phyloP scores from a whole-genome alignment of 164 flowering plant species.

The Vitis labrusca region DNA sequence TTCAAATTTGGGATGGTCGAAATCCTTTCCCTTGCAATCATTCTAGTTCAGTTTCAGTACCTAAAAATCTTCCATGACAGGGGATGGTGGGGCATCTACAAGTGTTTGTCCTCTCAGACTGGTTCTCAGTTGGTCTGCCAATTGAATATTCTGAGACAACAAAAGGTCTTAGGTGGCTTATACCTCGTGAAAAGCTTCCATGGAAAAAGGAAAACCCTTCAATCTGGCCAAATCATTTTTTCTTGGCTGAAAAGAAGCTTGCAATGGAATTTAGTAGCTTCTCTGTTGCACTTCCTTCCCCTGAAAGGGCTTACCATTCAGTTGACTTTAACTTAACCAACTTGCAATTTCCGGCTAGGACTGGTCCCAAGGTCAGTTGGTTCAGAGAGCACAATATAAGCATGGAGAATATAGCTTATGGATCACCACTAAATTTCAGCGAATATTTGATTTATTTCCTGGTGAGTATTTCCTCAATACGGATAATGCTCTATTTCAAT shows the following conservation, averaged over 20 bases:
- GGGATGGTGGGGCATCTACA: conserved; percentile 64
- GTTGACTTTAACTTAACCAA: conserved; percentile 17
- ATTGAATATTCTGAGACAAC: conserved; percentile 55
- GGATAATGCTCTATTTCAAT: neutral
- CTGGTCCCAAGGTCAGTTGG: conserved; percentile 13
- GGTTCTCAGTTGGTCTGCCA: conserved; percentile 42
- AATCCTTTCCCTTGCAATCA: neutral
- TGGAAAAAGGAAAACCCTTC: conserved; percentile 40
- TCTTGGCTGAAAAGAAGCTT: conserved; percentile 16
- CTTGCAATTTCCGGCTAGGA: conserved; percentile 10
- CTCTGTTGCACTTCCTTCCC: conserved; percentile 7
- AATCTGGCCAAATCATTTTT: conserved; percentile 25
- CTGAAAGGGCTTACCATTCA: conserved; percentile 10
- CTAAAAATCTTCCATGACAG: conserved; percentile 20
- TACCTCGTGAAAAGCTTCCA: conserved; percentile 57
- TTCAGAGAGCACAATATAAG: conserved; percentile 20
- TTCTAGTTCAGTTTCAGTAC: neutral
- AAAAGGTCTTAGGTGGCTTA: conserved; percentile 63
- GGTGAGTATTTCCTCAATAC: conserved; percentile 32
- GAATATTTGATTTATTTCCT: conserved; percentile 58
- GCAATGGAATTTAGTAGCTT: conserved; percentile 10
- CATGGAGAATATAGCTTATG: conserved; percentile 30
- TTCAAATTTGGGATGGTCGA: too few relatives aligned
- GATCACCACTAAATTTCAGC: conserved; percentile 35
- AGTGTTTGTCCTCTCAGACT: conserved; percentile 51